Base-by-base conservation (phyloP, 2,329 filamentous ascomycete genomes). In the Aspergillus spinulosporus region DNA sequence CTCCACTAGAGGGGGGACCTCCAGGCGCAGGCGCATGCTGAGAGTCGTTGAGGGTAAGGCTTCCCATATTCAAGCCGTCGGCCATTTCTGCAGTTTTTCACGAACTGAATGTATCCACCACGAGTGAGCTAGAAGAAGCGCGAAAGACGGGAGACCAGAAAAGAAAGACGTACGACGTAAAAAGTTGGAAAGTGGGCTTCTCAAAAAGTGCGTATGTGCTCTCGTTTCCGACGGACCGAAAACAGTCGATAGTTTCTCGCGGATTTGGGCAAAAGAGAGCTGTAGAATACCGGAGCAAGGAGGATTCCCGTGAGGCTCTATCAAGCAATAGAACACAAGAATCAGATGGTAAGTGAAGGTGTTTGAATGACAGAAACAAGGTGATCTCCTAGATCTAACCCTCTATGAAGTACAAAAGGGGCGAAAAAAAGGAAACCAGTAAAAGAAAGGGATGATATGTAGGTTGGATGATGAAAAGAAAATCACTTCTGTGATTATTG, bases 31-130 rank as follows among this genome's bases (percentile, higher is more conserved):
- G 73, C 56, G 82, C 84, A 72, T 86, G 84, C 75, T 85, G 80
- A 59, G 82, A 84, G 64, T 87, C 84, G 72, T 84, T 82, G 66
- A 88, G 76, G 63, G 72, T 71, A 50, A 74, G 64, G 64, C 70
- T 70, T 64, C 68, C 72, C 68, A 74, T 73, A 56, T 73, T 71
- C 59, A 74, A 67, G 60, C 71, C 65, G 68, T 74, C 72, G 69
- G 72, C 72, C 72, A 74, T 72, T 37, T 66, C 73, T 67, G 68
- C 61, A 65, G 59, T 63, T 48, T 59, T 59, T 56, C 43, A 59
- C 31, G 32, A 54, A 61, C 54, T 59, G 28, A 42, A 8, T 12
- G 14, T 46, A 42, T 9, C 31, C 12, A 26, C 21, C 5, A 54
- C 31, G 45, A 47, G 57, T 58, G 54, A 63, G 57, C 43, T 48